Percentiles rank a stretch among this genome's conserved stretches.
Conservation (phyloP, 2,329 filamentous ascomycete species). For the Mycosphaerella sp. region DNA sequence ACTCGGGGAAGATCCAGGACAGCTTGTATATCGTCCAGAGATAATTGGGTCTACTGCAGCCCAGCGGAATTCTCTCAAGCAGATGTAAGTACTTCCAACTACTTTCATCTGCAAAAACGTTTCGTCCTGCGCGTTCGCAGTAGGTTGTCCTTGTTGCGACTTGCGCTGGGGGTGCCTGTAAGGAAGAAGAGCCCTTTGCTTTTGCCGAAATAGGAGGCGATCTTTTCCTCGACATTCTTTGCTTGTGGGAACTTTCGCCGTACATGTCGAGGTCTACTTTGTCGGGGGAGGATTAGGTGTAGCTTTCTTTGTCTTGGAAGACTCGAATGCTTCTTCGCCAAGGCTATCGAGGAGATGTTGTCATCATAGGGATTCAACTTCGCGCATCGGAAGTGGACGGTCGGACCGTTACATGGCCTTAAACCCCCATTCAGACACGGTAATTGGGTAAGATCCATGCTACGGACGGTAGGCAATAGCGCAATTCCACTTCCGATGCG, state of each 20-base stretch:
- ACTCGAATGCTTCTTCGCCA: slow-evolving; percentile 13
- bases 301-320: slow-evolving; percentile 8
- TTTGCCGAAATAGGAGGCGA: slow-evolving; percentile 22
- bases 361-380: no score
- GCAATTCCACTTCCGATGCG: no score
- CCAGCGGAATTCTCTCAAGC: slow-evolving; percentile 15
- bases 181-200: slow-evolving; percentile 24
- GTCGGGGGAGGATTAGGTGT: slow-evolving; percentile 14
- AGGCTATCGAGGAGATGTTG: slow-evolving; percentile 17
- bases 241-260: slow-evolving; percentile 19
- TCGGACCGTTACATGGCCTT: no score
- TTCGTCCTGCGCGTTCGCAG: slow-evolving; percentile 7
- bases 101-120: slow-evolving; percentile 13
- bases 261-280: slow-evolving; percentile 20
- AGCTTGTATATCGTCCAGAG: slow-evolving; percentile 18
- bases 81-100: slow-evolving; percentile 17
- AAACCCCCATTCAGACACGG: no score
- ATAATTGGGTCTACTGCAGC: slow-evolving; percentile 15
- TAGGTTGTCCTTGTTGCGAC: slow-evolving; percentile 19
- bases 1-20: slow-evolving; percentile 8
- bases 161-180: slow-evolving; percentile 25
- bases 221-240: slow-evolving; percentile 22
- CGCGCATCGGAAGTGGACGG: no score
- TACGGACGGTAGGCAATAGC: no score
- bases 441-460: no score